These are phyloP conservation scores for Kodamaea alishanica DNA, from an alignment of 1,139 yeast genomes.

Conservation along the genomic window DNA sequence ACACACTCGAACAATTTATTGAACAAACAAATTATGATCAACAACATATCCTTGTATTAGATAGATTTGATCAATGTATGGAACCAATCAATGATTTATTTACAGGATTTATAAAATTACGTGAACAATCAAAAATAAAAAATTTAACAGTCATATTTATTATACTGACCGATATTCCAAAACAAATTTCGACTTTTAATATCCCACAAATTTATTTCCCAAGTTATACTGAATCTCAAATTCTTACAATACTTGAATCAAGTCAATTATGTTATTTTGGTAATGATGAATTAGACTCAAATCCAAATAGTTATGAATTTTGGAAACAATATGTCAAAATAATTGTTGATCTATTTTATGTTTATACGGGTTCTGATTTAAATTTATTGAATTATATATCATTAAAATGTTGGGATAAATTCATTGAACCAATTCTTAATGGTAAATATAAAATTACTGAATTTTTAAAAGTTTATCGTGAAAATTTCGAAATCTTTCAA, in stretches of 20 bases:
- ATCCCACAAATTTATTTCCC: constrained; percentile 50
- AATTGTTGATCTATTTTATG: constrained; percentile 49
- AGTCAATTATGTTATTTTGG: constrained; percentile 26
- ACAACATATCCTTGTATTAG: constrained; percentile 57
- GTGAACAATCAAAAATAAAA: constrained; percentile 36
- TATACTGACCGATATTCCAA: constrained; percentile 44
- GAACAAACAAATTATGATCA: constrained; percentile 27
- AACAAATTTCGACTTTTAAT: constrained; percentile 41
- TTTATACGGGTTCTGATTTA: constrained; percentile 55
- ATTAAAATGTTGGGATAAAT: constrained; percentile 48
- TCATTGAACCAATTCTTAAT: constrained; percentile 37
- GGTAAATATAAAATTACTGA: constrained; percentile 35
- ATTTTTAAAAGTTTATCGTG: constrained; percentile 46
- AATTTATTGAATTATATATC: constrained; percentile 41
- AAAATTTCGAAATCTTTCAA: constrained; percentile 37
- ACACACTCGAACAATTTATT: constrained; percentile 38
- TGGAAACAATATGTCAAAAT: constrained; percentile 50
- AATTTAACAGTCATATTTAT: constrained; percentile 34
- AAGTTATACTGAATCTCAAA: constrained; percentile 42
- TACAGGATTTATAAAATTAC: constrained; percentile 44
- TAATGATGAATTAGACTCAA: constrained; percentile 13
- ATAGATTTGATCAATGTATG: constrained; percentile 52
- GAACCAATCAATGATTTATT: constrained; percentile 46
- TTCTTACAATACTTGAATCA: constrained; percentile 32
- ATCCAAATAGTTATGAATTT: constrained; percentile 26